Evolutionary conservation across 2,329 filamentous ascomycete genomes (phyloP).

Genomic region (Apiospora saccharicola): DNA sequence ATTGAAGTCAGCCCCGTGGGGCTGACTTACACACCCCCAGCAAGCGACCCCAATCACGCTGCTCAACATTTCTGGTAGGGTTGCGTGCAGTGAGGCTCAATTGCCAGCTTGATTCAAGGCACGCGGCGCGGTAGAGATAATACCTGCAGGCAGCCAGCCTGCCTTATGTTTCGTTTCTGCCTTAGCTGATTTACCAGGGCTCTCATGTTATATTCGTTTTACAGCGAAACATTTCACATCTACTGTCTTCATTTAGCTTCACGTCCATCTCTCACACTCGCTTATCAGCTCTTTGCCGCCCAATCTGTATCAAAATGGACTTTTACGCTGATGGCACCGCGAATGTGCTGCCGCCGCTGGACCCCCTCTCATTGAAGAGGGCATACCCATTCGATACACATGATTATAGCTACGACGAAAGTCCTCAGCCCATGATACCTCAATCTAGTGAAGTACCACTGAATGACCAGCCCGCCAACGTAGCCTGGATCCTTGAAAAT

Average conservation of each 20-base stretch:
- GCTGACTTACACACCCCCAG: background rate
- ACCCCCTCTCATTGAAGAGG: background rate
- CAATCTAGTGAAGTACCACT: background rate
- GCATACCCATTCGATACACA: background rate
- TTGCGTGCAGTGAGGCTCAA: background rate
- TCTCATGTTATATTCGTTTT: background rate
- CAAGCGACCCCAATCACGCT: background rate
- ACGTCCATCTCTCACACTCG: background rate
- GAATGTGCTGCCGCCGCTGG: background rate
- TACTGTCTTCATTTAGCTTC: background rate
- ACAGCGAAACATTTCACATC: background rate
- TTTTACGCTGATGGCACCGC: background rate
- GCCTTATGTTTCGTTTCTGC: background rate
- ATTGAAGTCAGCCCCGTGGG: background rate
- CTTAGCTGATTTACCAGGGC: background rate
- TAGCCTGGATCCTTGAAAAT: background rate
- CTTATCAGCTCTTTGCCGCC: background rate
- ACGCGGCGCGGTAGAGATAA: background rate
- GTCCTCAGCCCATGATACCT: background rate
- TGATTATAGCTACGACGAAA: background rate
- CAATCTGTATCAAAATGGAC: background rate
- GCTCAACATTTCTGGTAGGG: background rate
- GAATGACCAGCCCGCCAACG: background rate
- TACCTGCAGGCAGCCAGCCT: background rate
- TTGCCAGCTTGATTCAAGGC: background rate